Evolutionary conservation across 1,139 yeast species (phyloP).

Genomic region (Wickerhamomyces sp.): DNA sequence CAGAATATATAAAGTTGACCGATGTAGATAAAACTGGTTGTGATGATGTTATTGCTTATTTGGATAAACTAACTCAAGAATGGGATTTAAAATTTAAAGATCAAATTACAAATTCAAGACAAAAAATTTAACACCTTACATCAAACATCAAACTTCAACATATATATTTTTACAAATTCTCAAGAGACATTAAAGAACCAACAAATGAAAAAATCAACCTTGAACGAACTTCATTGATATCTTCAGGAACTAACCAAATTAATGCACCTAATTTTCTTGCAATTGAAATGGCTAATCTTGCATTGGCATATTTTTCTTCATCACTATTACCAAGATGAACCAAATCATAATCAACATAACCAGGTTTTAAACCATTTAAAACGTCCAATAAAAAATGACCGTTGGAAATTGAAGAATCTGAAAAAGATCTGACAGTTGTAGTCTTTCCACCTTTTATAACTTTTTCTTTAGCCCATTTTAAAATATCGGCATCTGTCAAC

Average conservation of each 20-base stretch:
- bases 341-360: constrained; percentile 92
- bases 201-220: constrained; percentile 90
- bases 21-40: constrained; percentile 61
- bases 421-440: constrained; percentile 70
- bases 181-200: constrained; percentile 84
- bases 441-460: constrained; percentile 80
- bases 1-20: constrained; percentile 51
- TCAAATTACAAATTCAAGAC: constrained; percentile 59
- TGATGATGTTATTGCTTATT: constrained; percentile 55
- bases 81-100: constrained; percentile 70
- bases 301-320: constrained; percentile 88
- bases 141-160: neutral
- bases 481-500: constrained; percentile 76
- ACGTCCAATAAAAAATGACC: constrained; percentile 87
- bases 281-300: constrained; percentile 93
- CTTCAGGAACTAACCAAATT: constrained; percentile 99
- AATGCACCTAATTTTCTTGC: constrained; percentile 98
- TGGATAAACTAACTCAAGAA: constrained; percentile 47
- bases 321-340: constrained; percentile 75
- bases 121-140: constrained; percentile 1
- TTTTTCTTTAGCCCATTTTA: constrained; percentile 89
- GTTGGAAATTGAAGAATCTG: constrained; percentile 68
- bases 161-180: constrained; percentile 12
- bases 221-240: constrained; percentile 91
- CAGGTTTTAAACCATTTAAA: constrained; percentile 90